A percentile compares a stretch with the other conserved stretches of the same genome.
Evolutionary conservation across 2,329 filamentous ascomycete species (phyloP).

Genomic region (Monosporascus sp.): DNA sequence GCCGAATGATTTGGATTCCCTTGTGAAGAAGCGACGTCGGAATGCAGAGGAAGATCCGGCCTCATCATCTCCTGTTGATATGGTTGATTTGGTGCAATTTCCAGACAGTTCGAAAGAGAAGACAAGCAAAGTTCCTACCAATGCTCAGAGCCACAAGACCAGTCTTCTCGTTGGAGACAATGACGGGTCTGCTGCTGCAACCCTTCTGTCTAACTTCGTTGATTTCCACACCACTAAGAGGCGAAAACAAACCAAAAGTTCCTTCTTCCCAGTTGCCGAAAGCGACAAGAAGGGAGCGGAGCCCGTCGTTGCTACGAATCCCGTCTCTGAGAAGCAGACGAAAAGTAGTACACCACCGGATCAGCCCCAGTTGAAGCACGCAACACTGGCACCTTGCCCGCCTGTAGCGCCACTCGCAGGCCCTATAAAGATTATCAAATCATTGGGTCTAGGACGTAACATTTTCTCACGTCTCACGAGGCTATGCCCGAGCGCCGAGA

Average conservation of each 20-base stretch:
- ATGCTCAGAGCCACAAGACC: background rate
- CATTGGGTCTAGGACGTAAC: constrained; percentile 39
- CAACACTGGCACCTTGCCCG: constrained; percentile 13
- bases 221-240: constrained; percentile 22
- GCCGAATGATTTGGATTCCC: constrained; percentile 9
- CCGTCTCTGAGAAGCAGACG: background rate
- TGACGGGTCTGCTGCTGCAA: constrained; percentile 18
- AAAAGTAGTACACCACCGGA: background rate
- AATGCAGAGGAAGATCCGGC: background rate
- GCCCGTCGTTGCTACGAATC: background rate
- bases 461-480: constrained; percentile 47
- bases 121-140: background rate
- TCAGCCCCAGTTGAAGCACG: background rate
- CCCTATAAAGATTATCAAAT: constrained; percentile 42
- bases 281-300: background rate
- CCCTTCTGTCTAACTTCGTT: constrained; percentile 23
- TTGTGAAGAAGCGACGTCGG: constrained; percentile 20
- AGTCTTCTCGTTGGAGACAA: constrained; percentile 15
- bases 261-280: constrained; percentile 15
- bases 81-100: constrained; percentile 5
- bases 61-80: background rate
- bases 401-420: background rate
- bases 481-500: constrained; percentile 41
- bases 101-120: background rate
- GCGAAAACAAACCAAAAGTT: constrained; percentile 19